phyloP scores from a whole-genome alignment of 2,329 filamentous ascomycete species.

The Sodiomyces alkalinus region DNA sequence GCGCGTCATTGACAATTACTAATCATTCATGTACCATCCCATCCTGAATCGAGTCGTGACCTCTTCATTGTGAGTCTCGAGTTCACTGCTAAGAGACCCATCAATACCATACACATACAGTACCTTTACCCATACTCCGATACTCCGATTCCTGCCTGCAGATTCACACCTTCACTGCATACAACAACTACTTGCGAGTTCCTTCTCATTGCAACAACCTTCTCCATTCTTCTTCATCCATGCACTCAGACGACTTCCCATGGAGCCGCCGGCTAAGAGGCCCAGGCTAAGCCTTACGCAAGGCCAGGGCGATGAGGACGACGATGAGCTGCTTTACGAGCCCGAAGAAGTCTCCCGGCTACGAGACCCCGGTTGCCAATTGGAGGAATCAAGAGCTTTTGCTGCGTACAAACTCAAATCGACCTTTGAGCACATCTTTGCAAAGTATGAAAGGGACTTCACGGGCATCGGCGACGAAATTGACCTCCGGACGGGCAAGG shows the following conservation, averaged over 20 bases:
- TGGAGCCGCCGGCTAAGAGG: conserved; percentile 48
- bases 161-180: too few relatives aligned
- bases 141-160: too few relatives aligned
- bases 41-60: too few relatives aligned
- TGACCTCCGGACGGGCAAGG: conserved; percentile 63
- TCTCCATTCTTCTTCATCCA: background rate
- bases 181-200: too few relatives aligned
- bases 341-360: conserved; percentile 30
- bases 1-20: too few relatives aligned
- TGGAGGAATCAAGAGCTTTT: conserved; percentile 46
- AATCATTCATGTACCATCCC: too few relatives aligned
- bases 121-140: too few relatives aligned
- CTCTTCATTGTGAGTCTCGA: too few relatives aligned
- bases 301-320: conserved; percentile 23
- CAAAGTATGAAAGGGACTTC: conserved; percentile 77
- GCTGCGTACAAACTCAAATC: conserved; percentile 63
- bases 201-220: too few relatives aligned
- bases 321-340: conserved; percentile 31
- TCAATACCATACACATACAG: too few relatives aligned
- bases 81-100: too few relatives aligned
- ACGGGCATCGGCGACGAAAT: conserved; percentile 77
- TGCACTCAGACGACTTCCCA: too few relatives aligned
- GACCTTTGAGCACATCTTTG: conserved; percentile 78
- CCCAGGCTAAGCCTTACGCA: conserved; percentile 33
- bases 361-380: conserved; percentile 37